phyloP scores from a whole-genome alignment of 2,329 filamentous ascomycete species.

The Ophiostoma triangulosporum region DNA sequence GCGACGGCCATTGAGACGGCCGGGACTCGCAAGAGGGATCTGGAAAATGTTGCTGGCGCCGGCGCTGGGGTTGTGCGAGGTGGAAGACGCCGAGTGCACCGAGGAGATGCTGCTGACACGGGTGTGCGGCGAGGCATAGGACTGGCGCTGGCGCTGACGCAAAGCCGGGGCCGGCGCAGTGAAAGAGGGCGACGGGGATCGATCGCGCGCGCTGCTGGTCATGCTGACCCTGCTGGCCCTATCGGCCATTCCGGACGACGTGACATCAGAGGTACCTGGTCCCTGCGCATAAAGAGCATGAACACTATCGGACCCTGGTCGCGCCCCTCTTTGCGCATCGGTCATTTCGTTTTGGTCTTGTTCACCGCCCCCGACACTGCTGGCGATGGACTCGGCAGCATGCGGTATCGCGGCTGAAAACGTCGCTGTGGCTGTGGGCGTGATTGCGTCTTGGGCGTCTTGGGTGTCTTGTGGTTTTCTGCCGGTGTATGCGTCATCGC shows the following conservation, averaged over 20 bases:
- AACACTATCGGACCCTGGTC: conserved; percentile 1
- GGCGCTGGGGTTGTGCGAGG: conserved; percentile 2
- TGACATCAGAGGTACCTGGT: neutral
- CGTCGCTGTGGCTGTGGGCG: neutral
- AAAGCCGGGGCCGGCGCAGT: neutral
- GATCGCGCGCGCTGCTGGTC: neutral
- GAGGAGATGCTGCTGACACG: conserved; percentile 2
- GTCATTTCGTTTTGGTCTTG: neutral
- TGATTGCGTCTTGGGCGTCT: neutral
- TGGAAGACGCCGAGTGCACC: neutral
- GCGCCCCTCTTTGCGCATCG: conserved; percentile 3
- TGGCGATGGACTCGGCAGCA: neutral
- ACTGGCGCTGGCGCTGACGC: neutral
- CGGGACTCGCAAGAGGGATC: neutral
- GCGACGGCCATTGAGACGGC: neutral
- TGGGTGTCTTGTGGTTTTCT: neutral
- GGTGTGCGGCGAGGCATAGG: neutral
- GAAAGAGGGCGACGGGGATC: neutral
- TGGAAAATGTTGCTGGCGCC: neutral
- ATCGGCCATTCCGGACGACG: neutral
- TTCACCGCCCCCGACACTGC: neutral
- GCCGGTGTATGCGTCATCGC: neutral
- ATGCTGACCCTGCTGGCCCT: neutral
- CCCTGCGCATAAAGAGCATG: neutral
- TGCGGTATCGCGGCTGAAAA: neutral